These are phyloP conservation scores for Pseudogymnoascus sp. DNA, from an alignment of 2,329 filamentous ascomycete species.

Conservation along the genomic window DNA sequence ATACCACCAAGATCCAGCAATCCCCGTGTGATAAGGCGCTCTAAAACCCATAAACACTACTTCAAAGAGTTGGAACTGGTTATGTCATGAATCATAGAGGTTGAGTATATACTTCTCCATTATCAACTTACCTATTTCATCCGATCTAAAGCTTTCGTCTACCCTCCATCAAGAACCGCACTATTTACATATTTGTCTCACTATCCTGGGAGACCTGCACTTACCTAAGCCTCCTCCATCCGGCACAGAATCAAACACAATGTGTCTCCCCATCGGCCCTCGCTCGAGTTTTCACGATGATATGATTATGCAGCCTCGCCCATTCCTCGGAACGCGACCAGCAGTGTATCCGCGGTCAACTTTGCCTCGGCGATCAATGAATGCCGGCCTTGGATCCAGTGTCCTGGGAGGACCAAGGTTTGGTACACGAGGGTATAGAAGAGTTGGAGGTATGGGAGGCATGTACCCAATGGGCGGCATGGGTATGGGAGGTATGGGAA, in stretches of 20 bases:
- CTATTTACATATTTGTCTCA: background rate
- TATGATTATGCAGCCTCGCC: background rate
- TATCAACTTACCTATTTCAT: conserved; percentile 1
- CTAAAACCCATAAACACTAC: background rate
- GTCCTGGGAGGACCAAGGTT: background rate
- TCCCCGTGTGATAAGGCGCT: background rate
- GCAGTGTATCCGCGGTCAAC: background rate
- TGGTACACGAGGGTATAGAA: background rate
- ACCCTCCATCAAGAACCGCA: conserved; percentile 1
- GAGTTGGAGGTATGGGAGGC: background rate
- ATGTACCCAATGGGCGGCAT: background rate
- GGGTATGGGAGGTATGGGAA: background rate
- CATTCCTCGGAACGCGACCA: background rate
- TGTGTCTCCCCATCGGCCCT: conserved; percentile 2
- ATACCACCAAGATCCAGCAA: background rate
- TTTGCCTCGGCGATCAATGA: background rate
- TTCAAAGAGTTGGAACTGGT: background rate
- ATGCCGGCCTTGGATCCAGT: background rate
- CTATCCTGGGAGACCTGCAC: background rate
- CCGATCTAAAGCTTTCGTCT: background rate
- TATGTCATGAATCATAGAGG: conserved; percentile 1
- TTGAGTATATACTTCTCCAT: conserved; percentile 4
- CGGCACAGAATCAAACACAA: background rate
- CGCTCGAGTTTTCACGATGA: background rate
- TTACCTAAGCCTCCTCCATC: background rate